Percentiles rank a stretch among this genome's conserved stretches.
These are phyloP conservation scores for Penicillium herquei DNA, from an alignment of 495 filamentous ascomycete species.

Conservation along the genomic window DNA sequence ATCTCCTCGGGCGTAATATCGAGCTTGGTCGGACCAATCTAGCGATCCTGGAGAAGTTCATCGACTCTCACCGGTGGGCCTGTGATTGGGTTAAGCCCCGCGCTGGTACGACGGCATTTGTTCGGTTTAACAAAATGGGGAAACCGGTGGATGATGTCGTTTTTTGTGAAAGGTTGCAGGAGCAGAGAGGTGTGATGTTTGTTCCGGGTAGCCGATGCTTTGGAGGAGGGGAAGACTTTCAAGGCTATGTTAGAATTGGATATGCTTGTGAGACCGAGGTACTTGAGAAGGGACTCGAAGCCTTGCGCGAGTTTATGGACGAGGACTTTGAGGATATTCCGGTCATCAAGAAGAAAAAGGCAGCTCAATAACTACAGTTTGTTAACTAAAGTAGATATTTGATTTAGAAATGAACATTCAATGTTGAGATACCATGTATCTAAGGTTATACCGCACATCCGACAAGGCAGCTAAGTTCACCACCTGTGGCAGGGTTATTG, in stretches of 20 bases:
- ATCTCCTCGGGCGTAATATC: conserved; percentile 67
- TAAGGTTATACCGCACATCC: too few species aligned
- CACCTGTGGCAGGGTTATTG: too few species aligned
- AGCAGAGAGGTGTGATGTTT: conserved; percentile 75
- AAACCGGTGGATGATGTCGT: conserved; percentile 65
- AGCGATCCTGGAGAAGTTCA: conserved; percentile 63
- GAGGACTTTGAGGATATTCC: conserved; percentile 56
- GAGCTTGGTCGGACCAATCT: conserved; percentile 70
- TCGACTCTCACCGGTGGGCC: conserved; percentile 59
- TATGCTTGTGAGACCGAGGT: conserved; percentile 73
- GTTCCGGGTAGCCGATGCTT: conserved; percentile 77
- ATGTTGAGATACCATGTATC: too few species aligned
- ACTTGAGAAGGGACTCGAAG: conserved; percentile 63
- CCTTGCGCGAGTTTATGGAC: conserved; percentile 60
- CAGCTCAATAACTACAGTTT: conserved; percentile 7
- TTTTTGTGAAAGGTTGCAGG: conserved; percentile 68
- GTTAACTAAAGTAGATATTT: background rate
- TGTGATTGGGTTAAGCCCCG: conserved; percentile 75
- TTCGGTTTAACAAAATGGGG: conserved; percentile 65
- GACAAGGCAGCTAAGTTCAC: too few species aligned
- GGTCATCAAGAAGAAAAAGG: conserved; percentile 34
- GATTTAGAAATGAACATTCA: background rate
- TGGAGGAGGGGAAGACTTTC: conserved; percentile 65
- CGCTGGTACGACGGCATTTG: conserved; percentile 80
- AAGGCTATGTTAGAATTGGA: conserved; percentile 77